Base-by-base conservation (phyloP, 345 rosid genomes). In the Dipteronia sinensis region DNA sequence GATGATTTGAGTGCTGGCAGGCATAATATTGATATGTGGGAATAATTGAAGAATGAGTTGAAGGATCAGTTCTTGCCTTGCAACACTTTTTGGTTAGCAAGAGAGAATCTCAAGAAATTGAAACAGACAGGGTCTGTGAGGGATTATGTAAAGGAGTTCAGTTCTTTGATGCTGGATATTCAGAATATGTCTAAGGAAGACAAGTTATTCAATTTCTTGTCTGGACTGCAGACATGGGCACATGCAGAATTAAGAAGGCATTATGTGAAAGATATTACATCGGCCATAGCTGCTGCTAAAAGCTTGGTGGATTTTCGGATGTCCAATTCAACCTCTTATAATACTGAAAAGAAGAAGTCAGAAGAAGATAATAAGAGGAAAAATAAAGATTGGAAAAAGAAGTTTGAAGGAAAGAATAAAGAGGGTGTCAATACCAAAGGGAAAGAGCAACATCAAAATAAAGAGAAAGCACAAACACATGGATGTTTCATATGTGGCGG, bases 281-380 rank as follows among this genome's bases (percentile, higher is more conserved):
- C 1, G 3, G 4, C n/a, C 2, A 40, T 70, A 0, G 6, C 11
- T 0, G 3, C 11, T 7, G n/a, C 1, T 10, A 11, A 49, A 0
- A 0, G 6, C 11, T 49, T 47, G 10, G 22, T 46, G 4, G 11
- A 46, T 6, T 69, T 7, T 25, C 0, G 13, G 1, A 20, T 20
- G 4, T 8, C 13, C 15, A n/a, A 1, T 61, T 6, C 10, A 29
- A 29, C 2, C 0, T 9, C 4, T 11, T 9, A 0, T 6, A 22
- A 20, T 3, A 20, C 12, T 2, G 2, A 20, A 7, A 61, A 22
- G 25, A 29, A 29, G 3, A 29, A 2, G 31, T 1, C 31, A 29
- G 2, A 1, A 2, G 31, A 29, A 1, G 31, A 2, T 3, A 7
- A 61, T 8, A 42, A 42, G 8, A 1, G 47, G 47, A 6, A 42